phyloP scores from a whole-genome alignment of 1,284 basidiomycete genomes.

The Cryptococcus wingfieldii region DNA sequence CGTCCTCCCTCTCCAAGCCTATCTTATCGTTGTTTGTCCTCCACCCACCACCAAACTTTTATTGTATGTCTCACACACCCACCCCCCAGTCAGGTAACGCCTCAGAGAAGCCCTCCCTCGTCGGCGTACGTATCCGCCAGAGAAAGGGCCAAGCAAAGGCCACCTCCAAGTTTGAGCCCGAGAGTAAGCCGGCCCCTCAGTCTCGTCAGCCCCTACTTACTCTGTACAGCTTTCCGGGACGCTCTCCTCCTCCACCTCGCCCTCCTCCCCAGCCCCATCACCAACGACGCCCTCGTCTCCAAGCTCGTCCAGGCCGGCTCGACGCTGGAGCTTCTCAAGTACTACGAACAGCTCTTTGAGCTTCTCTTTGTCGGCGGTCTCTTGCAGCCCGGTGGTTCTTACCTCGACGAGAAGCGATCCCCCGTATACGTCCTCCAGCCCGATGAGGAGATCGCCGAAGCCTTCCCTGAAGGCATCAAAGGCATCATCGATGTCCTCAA shows the following conservation, averaged over 20 bases:
- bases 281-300: conserved; percentile 53
- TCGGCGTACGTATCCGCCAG: conserved; percentile 53
- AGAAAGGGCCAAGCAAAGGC: conserved; percentile 52
- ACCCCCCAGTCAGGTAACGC: conserved; percentile 43
- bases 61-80: conserved; percentile 49
- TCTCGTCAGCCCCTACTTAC: neutral
- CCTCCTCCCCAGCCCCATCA: conserved; percentile 71
- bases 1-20: too few relatives aligned
- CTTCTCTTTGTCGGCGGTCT: conserved; percentile 89
- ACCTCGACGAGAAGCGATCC: conserved; percentile 71
- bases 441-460: conserved; percentile 11
- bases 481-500: conserved; percentile 89
- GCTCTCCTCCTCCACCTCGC: conserved; percentile 90
- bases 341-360: conserved; percentile 93
- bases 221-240: conserved; percentile 77
- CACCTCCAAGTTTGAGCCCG: conserved; percentile 55
- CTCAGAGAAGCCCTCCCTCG: conserved; percentile 49
- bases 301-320: conserved; percentile 88
- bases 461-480: conserved; percentile 58
- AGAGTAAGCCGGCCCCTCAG: conserved; percentile 42
- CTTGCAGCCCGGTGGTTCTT: conserved; percentile 88
- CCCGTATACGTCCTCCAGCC: conserved; percentile 43
- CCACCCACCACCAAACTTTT: conserved; percentile 2
- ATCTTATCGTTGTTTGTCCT: conserved; percentile 1
- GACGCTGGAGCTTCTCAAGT: conserved; percentile 88